These are phyloP conservation scores for Cryptococcus wingfieldii DNA, from an alignment of 1,284 basidiomycete species.

Conservation along the genomic window DNA sequence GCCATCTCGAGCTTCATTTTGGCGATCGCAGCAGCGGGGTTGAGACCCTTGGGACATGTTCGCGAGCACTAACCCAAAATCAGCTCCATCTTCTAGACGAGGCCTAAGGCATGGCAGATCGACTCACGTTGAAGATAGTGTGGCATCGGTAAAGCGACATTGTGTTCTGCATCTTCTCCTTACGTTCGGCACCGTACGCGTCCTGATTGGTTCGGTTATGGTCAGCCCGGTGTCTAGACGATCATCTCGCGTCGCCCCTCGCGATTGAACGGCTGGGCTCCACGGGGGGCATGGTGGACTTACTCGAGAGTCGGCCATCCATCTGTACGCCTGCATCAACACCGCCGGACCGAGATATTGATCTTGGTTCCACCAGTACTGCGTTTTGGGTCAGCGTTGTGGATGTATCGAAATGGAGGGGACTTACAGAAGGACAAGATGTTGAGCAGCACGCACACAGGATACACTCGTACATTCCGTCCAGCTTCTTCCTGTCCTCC, in stretches of 20 bases:
- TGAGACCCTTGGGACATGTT: constrained; percentile 94
- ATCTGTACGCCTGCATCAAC: constrained; percentile 90
- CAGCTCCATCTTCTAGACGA: not conserved
- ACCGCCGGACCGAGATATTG: constrained; percentile 96
- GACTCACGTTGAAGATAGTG: constrained; percentile 87
- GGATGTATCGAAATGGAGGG: not conserved
- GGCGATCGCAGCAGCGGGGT: constrained; percentile 75
- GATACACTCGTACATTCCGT: constrained; percentile 91
- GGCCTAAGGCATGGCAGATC: not conserved
- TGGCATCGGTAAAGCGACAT: constrained; percentile 87
- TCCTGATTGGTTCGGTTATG: constrained; percentile 55
- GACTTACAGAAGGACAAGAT: constrained; percentile 65
- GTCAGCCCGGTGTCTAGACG: not conserved
- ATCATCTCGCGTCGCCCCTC: not conserved
- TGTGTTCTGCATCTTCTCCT: constrained; percentile 90
- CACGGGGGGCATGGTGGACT: constrained; percentile 29
- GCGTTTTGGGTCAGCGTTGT: not conserved
- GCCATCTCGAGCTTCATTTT: constrained; percentile 87
- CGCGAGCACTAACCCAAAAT: constrained; percentile 59
- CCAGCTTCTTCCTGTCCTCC: constrained; percentile 91
- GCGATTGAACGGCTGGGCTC: not conserved
- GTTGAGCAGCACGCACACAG: constrained; percentile 84
- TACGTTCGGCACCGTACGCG: constrained; percentile 71
- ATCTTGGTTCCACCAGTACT: constrained; percentile 99
- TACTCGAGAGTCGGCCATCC: constrained; percentile 95